These are phyloP conservation scores for Tolypocladium tundrense DNA, from an alignment of 2,329 filamentous ascomycete genomes.

Conservation along the genomic window DNA sequence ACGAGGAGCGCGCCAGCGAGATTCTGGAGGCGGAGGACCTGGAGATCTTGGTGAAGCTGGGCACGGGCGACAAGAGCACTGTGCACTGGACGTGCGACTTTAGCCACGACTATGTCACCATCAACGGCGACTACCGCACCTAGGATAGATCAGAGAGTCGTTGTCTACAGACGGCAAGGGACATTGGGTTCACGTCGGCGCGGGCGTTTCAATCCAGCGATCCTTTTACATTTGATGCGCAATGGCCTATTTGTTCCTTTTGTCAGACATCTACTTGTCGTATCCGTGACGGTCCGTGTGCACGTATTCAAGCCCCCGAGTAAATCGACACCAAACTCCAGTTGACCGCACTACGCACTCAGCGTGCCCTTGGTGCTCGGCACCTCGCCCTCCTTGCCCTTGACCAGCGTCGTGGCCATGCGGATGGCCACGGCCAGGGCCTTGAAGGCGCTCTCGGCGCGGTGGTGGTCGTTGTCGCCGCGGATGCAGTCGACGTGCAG, in stretches of 20 bases:
- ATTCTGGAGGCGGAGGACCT: slow-evolving; percentile 70
- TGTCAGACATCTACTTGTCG: neutral
- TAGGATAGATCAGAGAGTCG: slow-evolving; percentile 15
- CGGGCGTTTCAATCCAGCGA: slow-evolving; percentile 1
- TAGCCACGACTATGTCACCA: slow-evolving; percentile 67
- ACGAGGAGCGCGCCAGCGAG: slow-evolving; percentile 66
- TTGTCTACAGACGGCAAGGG: neutral
- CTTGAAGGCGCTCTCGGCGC: slow-evolving; percentile 96
- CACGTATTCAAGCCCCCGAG: neutral
- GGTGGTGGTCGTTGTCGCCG: slow-evolving; percentile 90
- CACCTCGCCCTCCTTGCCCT: slow-evolving; percentile 80
- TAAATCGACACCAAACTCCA: neutral
- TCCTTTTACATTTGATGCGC: neutral
- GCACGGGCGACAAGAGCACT: slow-evolving; percentile 57
- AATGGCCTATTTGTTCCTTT: neutral
- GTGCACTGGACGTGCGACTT: slow-evolving; percentile 83
- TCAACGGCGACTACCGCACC: slow-evolving; percentile 60
- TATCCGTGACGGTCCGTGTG: neutral
- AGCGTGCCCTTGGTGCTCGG: slow-evolving; percentile 94
- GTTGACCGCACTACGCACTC: slow-evolving; percentile 34
- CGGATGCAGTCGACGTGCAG: slow-evolving; percentile 88
- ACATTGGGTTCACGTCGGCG: neutral
- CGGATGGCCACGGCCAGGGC: slow-evolving; percentile 80
- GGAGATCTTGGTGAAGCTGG: slow-evolving; percentile 66
- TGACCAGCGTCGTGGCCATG: slow-evolving; percentile 63